Evolutionary conservation across 139 green algal species (phyloP), one percentile per base, ranked within the genome.

Genomic region (Tetraselmis striata): DNA sequence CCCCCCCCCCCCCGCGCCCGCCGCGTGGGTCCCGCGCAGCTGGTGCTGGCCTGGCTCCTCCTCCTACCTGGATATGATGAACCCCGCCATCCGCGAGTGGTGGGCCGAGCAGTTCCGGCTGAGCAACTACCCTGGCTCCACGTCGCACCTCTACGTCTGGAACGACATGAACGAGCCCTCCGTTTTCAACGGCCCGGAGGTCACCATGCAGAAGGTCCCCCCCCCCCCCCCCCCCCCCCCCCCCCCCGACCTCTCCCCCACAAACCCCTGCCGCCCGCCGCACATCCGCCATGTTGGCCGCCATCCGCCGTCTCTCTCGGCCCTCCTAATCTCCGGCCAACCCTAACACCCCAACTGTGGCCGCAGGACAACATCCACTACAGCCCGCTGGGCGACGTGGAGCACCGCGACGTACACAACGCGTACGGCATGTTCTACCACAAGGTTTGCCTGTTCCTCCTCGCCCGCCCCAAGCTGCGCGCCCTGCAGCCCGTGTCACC

Each of bases 141-240:
- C 95, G 2, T 80, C 87, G 59, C 84, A 95, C 83, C 92, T 99
- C 75, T 98, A 99, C 91, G 97, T 98, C 79, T 99, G 97, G 97
- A 99, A 99, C 87, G 97, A 99, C 89, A 99, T 99, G 97, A 99
- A 99, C 85, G 97, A 99, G 92, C 97, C 97, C 0, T 95, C 88
- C 29, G 97, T 99, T 27, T 99, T 99, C 92, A 99, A 99, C 79
- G 97, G 97, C 0, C 97, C 96, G 18, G 97, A 99, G 93, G 91
- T 96, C 78, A 0, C 85, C 0, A 1, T 67, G 31, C 23, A 80
- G 27, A 67, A 67, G 45, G 45, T 67, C 5, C 45, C 45, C 45
- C 45, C 45, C 45, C 18, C 45, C 18, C 45, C 45, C 45, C 45
- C 45, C 11, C 45, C 11, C 18, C 45, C 18, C 18, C n/a, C n/a